Evolutionary conservation across 1,284 basidiomycete species (phyloP).

Genomic region (Pseudozyma tsukubaensis): DNA sequence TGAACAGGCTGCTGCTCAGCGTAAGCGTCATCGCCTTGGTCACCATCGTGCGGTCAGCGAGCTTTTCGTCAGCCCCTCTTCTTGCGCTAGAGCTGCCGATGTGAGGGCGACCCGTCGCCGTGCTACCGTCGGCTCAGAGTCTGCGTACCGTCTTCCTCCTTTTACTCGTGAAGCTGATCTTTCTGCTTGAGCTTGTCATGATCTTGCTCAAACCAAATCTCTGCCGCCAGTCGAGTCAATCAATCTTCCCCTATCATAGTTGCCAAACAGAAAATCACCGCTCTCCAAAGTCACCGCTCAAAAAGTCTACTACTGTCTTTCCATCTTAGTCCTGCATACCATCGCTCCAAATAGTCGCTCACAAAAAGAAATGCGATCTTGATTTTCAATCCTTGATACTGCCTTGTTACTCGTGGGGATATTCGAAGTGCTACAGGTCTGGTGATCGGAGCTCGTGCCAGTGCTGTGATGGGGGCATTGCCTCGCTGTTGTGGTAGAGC

Average conservation of each 20-base stretch:
- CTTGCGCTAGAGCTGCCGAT: not conserved
- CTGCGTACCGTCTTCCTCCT: slow-evolving; percentile 17
- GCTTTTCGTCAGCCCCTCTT: slow-evolving; percentile 6
- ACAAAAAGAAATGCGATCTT: slow-evolving; percentile 20
- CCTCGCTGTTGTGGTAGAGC: slow-evolving; percentile 28
- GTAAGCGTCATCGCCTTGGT: slow-evolving; percentile 26
- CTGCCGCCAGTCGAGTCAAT: not conserved
- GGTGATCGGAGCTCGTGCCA: slow-evolving; percentile 46
- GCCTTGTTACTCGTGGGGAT: not conserved
- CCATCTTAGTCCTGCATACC: slow-evolving; percentile 2
- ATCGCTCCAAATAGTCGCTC: slow-evolving; percentile 3
- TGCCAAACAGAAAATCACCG: not conserved
- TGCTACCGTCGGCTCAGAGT: slow-evolving; percentile 35
- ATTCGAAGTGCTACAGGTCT: slow-evolving; percentile 12
- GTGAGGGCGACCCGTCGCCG: slow-evolving; percentile 26
- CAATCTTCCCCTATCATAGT: not conserved
- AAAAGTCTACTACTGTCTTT: not conserved
- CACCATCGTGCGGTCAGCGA: slow-evolving; percentile 32
- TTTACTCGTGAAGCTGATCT: slow-evolving; percentile 9
- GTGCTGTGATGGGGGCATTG: slow-evolving; percentile 48
- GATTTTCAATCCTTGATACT: not conserved
- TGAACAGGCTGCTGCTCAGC: not conserved
- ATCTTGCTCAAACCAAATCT: not conserved
- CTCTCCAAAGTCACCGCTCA: slow-evolving; percentile 7
- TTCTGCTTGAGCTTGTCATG: slow-evolving; percentile 7